Evolutionary conservation across 2,329 filamentous ascomycete genomes (phyloP), one percentile per base, ranked within the genome.

Genomic region (Hawksworthiomyces lignivorus): DNA sequence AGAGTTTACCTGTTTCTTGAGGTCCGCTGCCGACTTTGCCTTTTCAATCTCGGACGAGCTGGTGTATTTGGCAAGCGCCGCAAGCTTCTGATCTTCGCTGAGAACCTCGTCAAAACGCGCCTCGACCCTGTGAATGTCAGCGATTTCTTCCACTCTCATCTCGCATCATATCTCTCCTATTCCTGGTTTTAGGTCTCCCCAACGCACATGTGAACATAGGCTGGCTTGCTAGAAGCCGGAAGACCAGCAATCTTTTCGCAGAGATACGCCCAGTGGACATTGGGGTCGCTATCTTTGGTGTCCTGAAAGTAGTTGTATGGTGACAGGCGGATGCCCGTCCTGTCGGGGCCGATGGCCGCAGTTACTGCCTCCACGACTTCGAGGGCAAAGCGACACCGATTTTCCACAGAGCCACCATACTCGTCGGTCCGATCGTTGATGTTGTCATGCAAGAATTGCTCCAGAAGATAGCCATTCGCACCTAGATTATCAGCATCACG

Each of bases 281-380:
- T 47, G 0, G 77, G 76, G 39, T 82, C 68, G 2, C 56, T 54
- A 70, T 78, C 77, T 31, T 59, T 58, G 73, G 80, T 75, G 38
- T 66, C 68, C 49, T 80, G 73, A 62, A 75, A 82, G 5, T 57
- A 56, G 35, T 64, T 69, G 57, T 68, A 80, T 0, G 76, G 77
- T 7, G 62, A 69, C n/a, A 82, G 52, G 4, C 77, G 65, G 36
- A 80, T 72, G n/a, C 61, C 70, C 7, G 64, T 62, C 41, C 62
- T 61, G 11, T 73, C 63, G 0, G 65, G 58, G 10, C 74, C 75
- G 9, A 80, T 57, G 10, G 75, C 75, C 0, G 59, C 60, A 2
- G 61, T 58, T 9, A 77, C 50, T 12, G 50, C 54, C 9, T 48
- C 39, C 10, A 56, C 29, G 6, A 52, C 41, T 33, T 55, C 53